phyloP scores from a whole-genome alignment of 768 basidiomycete species.

The Tricholoma hemisulphureum region DNA sequence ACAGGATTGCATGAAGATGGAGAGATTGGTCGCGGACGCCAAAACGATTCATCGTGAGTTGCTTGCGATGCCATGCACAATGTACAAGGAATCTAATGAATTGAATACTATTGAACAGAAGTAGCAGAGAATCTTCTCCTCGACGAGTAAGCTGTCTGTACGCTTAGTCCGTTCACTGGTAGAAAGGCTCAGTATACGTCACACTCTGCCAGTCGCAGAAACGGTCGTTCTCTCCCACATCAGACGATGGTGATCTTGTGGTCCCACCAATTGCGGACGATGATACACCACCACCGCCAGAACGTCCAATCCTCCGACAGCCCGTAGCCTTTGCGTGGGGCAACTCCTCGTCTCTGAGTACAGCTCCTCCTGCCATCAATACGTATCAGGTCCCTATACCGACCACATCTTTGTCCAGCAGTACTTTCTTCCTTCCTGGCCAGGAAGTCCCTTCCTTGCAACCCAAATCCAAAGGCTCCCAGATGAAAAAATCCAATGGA shows the following conservation, averaged over 20 bases:
- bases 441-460: constrained; percentile 35
- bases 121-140: constrained; percentile 58
- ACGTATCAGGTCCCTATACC: constrained; percentile 43
- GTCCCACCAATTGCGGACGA: constrained; percentile 40
- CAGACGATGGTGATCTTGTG: constrained; percentile 47
- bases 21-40: constrained; percentile 40
- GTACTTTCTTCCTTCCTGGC: constrained; percentile 51
- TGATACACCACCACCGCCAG: constrained; percentile 47
- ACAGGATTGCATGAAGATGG: constrained; percentile 25
- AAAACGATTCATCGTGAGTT: constrained; percentile 40
- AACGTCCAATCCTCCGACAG: constrained; percentile 56
- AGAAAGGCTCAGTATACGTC: constrained; percentile 3
- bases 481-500: constrained; percentile 19
- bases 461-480: constrained; percentile 4
- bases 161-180: not conserved
- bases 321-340: constrained; percentile 52
- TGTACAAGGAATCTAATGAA: not conserved
- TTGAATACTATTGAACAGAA: constrained; percentile 37
- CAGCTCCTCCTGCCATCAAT: constrained; percentile 31
- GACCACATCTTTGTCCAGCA: constrained; percentile 17
- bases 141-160: constrained; percentile 34
- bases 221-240: constrained; percentile 52
- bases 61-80: not conserved
- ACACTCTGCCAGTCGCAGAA: constrained; percentile 38
- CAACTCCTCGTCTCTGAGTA: constrained; percentile 24